Evolutionary conservation across 108 stramenopile species (phyloP).

Genomic region (Mayamaea pseudoterrestris): DNA sequence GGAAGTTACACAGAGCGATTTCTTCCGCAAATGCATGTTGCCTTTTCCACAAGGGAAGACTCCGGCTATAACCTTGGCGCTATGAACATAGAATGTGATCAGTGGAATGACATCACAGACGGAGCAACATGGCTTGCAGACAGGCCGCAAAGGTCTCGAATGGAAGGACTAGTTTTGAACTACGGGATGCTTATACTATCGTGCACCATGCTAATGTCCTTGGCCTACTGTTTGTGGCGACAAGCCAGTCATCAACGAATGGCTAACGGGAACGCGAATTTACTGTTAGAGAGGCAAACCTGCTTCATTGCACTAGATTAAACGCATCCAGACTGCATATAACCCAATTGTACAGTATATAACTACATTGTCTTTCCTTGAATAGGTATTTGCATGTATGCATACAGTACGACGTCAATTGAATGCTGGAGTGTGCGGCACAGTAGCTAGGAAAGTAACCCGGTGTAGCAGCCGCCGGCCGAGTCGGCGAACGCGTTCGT

Average conservation of each 20-base stretch:
- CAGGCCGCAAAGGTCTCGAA: background rate
- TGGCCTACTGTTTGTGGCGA: background rate
- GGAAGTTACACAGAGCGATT: slow-evolving; percentile 6
- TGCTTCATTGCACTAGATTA: no score
- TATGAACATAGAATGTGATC: slow-evolving; percentile 11
- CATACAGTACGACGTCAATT: no score
- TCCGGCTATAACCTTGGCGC: slow-evolving; percentile 16
- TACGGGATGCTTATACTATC: background rate
- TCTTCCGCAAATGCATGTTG: slow-evolving; percentile 5
- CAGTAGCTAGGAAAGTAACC: no score
- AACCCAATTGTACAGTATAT: no score
- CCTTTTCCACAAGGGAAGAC: slow-evolving; percentile 9
- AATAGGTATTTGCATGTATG: no score
- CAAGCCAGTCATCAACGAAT: background rate
- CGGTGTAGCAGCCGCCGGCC: no score
- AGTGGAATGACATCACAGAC: background rate
- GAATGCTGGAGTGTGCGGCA: no score
- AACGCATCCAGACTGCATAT: no score
- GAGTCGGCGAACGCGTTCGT: no score
- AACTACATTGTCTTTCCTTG: no score
- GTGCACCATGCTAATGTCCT: background rate
- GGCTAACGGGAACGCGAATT: no score
- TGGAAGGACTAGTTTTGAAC: background rate
- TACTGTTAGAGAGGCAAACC: no score
- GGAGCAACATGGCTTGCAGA: background rate